These are phyloP conservation scores for Heracleum sosnowskyi DNA, from an alignment of 129 eudicot genomes.

Conservation along the genomic window DNA sequence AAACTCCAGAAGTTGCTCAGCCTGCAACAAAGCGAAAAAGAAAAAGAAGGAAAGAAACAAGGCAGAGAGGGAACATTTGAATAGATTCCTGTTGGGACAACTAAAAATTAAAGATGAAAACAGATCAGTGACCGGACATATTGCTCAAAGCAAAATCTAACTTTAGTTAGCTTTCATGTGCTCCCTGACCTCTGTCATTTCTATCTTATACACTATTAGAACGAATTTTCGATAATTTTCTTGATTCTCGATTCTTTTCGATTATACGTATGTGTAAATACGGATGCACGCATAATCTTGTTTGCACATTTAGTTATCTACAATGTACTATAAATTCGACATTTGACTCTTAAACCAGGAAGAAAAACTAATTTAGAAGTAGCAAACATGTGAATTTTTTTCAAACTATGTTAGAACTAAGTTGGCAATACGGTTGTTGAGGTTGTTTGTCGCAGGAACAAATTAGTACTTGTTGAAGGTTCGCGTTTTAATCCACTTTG, in stretches of 20 bases:
- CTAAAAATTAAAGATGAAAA: background rate
- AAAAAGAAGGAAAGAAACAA: background rate
- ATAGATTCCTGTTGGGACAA: conserved; percentile 1
- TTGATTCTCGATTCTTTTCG: background rate
- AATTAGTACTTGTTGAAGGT: background rate
- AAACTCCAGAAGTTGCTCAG: background rate
- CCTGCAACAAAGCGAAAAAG: conserved; percentile 3
- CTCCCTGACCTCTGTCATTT: background rate
- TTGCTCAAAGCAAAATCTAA: background rate
- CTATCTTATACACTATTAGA: background rate
- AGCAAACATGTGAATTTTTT: background rate
- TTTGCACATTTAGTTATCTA: too few relatives aligned
- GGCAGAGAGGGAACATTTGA: background rate
- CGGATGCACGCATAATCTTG: too few relatives aligned
- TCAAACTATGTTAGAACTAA: background rate
- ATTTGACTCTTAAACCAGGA: too few relatives aligned
- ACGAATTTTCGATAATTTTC: background rate
- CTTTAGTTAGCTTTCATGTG: background rate
- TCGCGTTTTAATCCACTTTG: too few relatives aligned
- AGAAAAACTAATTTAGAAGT: too few relatives aligned
- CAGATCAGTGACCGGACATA: background rate
- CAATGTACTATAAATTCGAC: too few relatives aligned
- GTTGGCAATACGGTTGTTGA: background rate
- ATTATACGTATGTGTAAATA: too few relatives aligned
- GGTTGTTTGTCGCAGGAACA: background rate